These are phyloP conservation scores for Apiotrichum mycotoxinovorans DNA, from an alignment of 1,284 basidiomycete genomes.

Conservation along the genomic window DNA sequence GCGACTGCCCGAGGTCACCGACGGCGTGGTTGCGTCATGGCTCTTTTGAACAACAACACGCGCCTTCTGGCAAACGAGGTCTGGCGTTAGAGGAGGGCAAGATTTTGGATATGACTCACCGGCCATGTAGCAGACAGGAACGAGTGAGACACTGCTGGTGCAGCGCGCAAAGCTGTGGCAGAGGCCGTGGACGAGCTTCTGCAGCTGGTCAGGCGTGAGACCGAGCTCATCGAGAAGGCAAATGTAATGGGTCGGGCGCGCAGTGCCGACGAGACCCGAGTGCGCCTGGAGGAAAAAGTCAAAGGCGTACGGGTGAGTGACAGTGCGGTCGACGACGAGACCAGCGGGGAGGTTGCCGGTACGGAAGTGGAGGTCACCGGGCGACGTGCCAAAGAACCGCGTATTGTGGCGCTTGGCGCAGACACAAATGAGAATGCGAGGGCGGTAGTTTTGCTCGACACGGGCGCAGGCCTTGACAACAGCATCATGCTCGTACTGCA, in stretches of 20 bases:
- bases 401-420: constrained; percentile 51
- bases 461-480: constrained; percentile 38
- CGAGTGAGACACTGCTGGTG: constrained; percentile 45
- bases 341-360: constrained; percentile 51
- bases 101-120: constrained; percentile 29
- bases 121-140: constrained; percentile 52
- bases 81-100: constrained; percentile 16
- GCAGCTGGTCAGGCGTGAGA: constrained; percentile 42
- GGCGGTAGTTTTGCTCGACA: constrained; percentile 33
- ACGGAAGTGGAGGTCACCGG: constrained; percentile 39
- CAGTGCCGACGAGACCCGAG: constrained; percentile 47
- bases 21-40: constrained; percentile 21
- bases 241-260: constrained; percentile 51
- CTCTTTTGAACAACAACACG: constrained; percentile 39
- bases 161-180: constrained; percentile 51
- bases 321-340: constrained; percentile 46
- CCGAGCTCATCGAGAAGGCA: constrained; percentile 48
- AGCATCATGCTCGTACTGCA: constrained; percentile 47
- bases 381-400: constrained; percentile 48
- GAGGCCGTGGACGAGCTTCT: constrained; percentile 47
- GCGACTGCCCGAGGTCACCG: constrained; percentile 30
- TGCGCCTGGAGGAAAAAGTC: constrained; percentile 49
- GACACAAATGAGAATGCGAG: constrained; percentile 48
- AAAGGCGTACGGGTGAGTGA: constrained; percentile 51
- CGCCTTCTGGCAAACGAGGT: constrained; percentile 45